phyloP scores from a whole-genome alignment of 2,329 filamentous ascomycete species.

The Huntiella abstrusa region DNA sequence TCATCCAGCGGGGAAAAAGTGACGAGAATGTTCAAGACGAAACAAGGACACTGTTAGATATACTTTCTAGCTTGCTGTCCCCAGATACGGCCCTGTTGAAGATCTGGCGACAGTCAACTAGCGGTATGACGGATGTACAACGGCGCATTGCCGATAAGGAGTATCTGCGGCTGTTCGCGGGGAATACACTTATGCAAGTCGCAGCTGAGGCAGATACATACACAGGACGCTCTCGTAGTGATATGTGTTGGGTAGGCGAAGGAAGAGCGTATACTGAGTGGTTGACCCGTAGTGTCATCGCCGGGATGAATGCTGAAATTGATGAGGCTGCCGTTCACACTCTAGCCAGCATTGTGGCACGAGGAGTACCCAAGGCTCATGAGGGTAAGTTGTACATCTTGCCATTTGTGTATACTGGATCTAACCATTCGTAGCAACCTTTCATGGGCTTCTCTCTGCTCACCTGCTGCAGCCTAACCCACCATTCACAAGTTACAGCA shows the following conservation, averaged over 20 bases:
- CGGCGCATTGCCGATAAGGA: conserved; percentile 23
- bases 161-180: conserved; percentile 27
- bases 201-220: conserved; percentile 31
- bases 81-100: not conserved
- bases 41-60: conserved; percentile 21
- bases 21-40: conserved; percentile 14
- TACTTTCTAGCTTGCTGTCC: conserved; percentile 19
- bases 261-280: conserved; percentile 48
- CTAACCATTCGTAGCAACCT: too few species aligned
- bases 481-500: too few species aligned
- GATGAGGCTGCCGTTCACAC: too few species aligned
- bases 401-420: too few species aligned
- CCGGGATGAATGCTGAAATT: conserved; percentile 18
- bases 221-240: not conserved
- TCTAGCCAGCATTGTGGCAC: too few species aligned
- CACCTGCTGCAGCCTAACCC: too few species aligned
- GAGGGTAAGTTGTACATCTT: too few species aligned
- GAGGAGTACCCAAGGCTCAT: too few species aligned
- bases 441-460: too few species aligned
- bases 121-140: conserved; percentile 13
- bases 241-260: conserved; percentile 39
- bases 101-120: conserved; percentile 13
- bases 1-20: conserved; percentile 33
- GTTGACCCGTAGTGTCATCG: conserved; percentile 46
- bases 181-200: conserved; percentile 30